Conservation (phyloP, 2,329 filamentous ascomycete genomes). For the Fusarium nanum region DNA sequence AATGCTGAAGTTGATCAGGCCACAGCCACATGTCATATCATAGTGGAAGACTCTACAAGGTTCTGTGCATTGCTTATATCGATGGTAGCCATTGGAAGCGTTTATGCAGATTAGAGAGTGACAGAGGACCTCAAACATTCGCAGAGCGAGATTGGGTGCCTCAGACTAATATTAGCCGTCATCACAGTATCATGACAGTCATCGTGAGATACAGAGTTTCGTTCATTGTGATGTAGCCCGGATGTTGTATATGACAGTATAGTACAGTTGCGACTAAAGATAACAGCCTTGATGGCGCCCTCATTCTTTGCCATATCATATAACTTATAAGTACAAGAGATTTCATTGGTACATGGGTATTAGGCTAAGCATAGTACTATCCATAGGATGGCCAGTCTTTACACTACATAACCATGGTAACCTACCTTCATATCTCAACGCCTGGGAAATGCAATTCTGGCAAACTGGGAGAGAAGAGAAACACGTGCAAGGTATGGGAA, state of each 20-base stretch:
- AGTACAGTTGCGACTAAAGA: background rate
- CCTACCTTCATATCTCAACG: background rate
- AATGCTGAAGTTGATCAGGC: slow-evolving; percentile 26
- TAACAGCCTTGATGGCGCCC: background rate
- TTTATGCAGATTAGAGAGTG: background rate
- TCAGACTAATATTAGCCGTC: background rate
- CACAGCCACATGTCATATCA: background rate
- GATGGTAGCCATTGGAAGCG: background rate
- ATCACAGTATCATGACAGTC: background rate
- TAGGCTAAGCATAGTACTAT: background rate
- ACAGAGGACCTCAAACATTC: background rate
- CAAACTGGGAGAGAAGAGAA: background rate
- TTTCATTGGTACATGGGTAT: background rate
- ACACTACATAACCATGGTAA: background rate
- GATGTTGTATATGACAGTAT: background rate
- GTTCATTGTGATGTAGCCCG: background rate
- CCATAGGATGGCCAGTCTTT: background rate
- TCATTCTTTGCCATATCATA: background rate
- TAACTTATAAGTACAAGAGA: background rate
- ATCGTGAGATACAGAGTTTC: background rate
- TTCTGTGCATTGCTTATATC: no score
- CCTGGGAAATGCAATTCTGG: background rate
- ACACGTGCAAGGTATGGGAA: background rate
- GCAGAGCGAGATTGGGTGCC: background rate
- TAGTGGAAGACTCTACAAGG: background rate